Evolutionary conservation across 176 grass and related monocot species (phyloP).

Genomic region (Guadua angustifolia): DNA sequence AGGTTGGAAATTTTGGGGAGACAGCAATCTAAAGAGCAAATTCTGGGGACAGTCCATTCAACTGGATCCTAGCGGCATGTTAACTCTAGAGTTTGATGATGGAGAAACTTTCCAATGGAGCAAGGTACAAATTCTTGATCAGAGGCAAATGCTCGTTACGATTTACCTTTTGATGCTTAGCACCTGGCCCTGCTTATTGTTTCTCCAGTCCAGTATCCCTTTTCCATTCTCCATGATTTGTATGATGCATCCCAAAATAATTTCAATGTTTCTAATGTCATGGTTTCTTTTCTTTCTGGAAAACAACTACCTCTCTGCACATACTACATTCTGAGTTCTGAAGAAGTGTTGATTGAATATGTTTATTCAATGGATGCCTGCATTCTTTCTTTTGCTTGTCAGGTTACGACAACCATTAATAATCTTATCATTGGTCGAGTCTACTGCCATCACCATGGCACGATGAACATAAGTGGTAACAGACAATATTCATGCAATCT

Average conservation of each 20-base stretch:
- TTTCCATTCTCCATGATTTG: not conserved
- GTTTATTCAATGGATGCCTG: constrained; percentile 19
- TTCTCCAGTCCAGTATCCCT: not conserved
- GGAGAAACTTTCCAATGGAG: constrained; percentile 95
- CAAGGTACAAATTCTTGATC: constrained; percentile 61
- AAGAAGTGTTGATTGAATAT: constrained; percentile 3
- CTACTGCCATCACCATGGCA: constrained; percentile 86
- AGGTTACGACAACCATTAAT: constrained; percentile 88
- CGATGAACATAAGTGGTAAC: constrained; percentile 79
- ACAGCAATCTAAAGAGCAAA: constrained; percentile 84
- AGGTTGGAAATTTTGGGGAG: constrained; percentile 94
- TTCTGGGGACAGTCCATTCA: constrained; percentile 95
- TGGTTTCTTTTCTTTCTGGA: constrained; percentile 24
- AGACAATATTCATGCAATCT: constrained; percentile 73
- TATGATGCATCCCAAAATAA: not conserved
- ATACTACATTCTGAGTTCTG: constrained; percentile 12
- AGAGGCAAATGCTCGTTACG: not conserved
- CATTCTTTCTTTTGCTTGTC: constrained; percentile 34
- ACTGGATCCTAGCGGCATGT: constrained; percentile 67
- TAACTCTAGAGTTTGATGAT: constrained; percentile 91
- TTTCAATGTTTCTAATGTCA: constrained; percentile 32
- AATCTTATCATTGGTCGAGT: constrained; percentile 90
- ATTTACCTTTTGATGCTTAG: constrained; percentile 17
- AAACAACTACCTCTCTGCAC: not conserved
- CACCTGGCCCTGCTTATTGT: not conserved